Conservation (phyloP, 345 rosid genomes). For the Sisymbrium irio region DNA sequence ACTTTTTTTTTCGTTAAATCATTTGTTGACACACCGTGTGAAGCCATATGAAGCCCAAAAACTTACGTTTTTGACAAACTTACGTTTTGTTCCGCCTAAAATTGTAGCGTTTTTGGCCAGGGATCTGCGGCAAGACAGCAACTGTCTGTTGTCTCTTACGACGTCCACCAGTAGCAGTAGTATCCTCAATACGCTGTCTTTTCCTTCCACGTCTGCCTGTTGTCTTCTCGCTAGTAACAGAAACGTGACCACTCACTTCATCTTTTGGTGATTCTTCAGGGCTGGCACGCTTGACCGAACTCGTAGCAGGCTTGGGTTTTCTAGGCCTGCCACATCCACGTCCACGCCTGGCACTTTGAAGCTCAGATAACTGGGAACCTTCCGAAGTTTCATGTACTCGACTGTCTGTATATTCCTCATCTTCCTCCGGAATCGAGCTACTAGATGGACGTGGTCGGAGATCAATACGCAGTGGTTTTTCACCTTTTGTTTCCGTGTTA, state of each 20-base stretch:
- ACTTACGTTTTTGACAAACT: constrained; percentile 34
- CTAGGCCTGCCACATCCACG: constrained; percentile 42
- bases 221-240: constrained; percentile 36
- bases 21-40: no score
- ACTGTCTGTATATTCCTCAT: constrained; percentile 43
- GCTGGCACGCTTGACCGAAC: constrained; percentile 48
- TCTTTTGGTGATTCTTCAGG: constrained; percentile 38
- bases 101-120: constrained; percentile 73
- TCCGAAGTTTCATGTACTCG: constrained; percentile 51
- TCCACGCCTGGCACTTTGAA: constrained; percentile 45
- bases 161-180: constrained; percentile 52
- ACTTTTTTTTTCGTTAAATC: no score
- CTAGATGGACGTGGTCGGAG: constrained; percentile 37
- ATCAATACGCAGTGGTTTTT: constrained; percentile 29
- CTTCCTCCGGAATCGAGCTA: constrained; percentile 33
- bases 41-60: neutral
- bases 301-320: constrained; percentile 48
- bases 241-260: constrained; percentile 40
- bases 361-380: constrained; percentile 62
- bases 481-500: constrained; percentile 30
- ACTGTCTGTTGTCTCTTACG: constrained; percentile 60
- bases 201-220: constrained; percentile 46
- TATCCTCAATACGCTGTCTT: constrained; percentile 57
- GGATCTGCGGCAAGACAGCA: constrained; percentile 46
- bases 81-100: constrained; percentile 74